Percentiles rank a stretch among this genome's conserved stretches.
These are phyloP conservation scores for Madurella fahalii DNA, from an alignment of 2,329 filamentous ascomycete species.

Conservation along the genomic window DNA sequence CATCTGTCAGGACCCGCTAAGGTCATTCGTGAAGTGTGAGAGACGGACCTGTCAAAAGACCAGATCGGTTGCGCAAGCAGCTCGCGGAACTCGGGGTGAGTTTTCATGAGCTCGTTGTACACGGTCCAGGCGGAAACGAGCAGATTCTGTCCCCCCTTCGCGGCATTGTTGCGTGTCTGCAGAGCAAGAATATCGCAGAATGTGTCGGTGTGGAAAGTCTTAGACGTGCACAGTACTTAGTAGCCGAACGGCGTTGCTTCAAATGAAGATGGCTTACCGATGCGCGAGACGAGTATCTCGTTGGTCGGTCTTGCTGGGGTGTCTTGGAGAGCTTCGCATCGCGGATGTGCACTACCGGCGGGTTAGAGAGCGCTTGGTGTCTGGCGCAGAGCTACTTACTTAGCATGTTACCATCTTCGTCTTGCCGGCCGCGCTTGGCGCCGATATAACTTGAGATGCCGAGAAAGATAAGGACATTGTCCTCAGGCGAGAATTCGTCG, in stretches of 20 bases:
- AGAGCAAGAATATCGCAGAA: conserved; percentile 63
- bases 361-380: conserved; percentile 39
- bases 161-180: conserved; percentile 58
- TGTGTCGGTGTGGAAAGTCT: conserved; percentile 69
- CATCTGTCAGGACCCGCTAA: neutral
- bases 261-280: conserved; percentile 12
- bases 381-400: conserved; percentile 37
- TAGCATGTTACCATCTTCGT: conserved; percentile 60
- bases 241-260: accelerated
- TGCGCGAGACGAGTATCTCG: conserved; percentile 21
- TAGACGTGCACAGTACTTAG: neutral
- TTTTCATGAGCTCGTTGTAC: conserved; percentile 63
- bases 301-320: conserved; percentile 21
- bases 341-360: conserved; percentile 49
- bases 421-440: conserved; percentile 55
- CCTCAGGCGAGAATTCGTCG: conserved; percentile 53
- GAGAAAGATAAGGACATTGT: conserved; percentile 60
- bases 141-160: conserved; percentile 59
- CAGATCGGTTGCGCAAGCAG: conserved; percentile 59
- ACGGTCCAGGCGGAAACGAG: conserved; percentile 60
- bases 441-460: conserved; percentile 63
- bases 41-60: conserved; percentile 48
- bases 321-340: conserved; percentile 51
- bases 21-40: neutral
- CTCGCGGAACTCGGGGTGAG: conserved; percentile 61